A percentile compares a stretch with the other conserved stretches of the same genome.
Evolutionary conservation across 495 filamentous ascomycete species (phyloP).

Genomic region (Lophium mytilinum): DNA sequence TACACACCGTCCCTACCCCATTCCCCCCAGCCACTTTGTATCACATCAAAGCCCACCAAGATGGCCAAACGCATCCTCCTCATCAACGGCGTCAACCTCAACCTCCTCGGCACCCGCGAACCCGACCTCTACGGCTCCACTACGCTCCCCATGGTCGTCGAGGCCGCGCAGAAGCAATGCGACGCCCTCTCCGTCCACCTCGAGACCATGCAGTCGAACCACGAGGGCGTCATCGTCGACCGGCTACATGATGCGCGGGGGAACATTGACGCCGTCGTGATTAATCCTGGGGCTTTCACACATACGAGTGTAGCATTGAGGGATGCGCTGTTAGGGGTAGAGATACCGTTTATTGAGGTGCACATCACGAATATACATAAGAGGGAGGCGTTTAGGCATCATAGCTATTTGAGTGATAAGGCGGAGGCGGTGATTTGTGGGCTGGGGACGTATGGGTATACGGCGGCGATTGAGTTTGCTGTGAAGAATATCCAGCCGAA

Average conservation of each 20-base stretch:
- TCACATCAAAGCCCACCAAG: not conserved
- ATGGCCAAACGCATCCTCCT: conserved; percentile 56
- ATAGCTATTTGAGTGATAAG: conserved; percentile 64
- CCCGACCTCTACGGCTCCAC: conserved; percentile 60
- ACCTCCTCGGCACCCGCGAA: conserved; percentile 66
- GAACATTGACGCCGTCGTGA: conserved; percentile 52
- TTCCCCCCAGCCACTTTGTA: not conserved
- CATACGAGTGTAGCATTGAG: conserved; percentile 61
- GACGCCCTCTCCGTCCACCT: conserved; percentile 37
- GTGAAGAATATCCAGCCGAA: conserved; percentile 40
- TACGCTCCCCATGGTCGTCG: conserved; percentile 52
- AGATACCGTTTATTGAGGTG: conserved; percentile 62
- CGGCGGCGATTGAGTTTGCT: conserved; percentile 58
- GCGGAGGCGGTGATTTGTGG: conserved; percentile 60
- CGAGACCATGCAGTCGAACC: conserved; percentile 51
- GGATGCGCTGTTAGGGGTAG: conserved; percentile 56
- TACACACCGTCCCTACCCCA: not conserved
- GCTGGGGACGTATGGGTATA: conserved; percentile 60
- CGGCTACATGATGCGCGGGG: conserved; percentile 27
- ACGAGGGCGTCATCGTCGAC: conserved; percentile 53
- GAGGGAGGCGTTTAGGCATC: conserved; percentile 53
- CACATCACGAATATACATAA: conserved; percentile 64
- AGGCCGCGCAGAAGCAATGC: conserved; percentile 38
- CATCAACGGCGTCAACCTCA: conserved; percentile 74
- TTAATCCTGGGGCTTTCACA: conserved; percentile 62